Evolutionary conservation across 768 basidiomycete species (phyloP).

Genomic region (Fistulinella prunicolor): DNA sequence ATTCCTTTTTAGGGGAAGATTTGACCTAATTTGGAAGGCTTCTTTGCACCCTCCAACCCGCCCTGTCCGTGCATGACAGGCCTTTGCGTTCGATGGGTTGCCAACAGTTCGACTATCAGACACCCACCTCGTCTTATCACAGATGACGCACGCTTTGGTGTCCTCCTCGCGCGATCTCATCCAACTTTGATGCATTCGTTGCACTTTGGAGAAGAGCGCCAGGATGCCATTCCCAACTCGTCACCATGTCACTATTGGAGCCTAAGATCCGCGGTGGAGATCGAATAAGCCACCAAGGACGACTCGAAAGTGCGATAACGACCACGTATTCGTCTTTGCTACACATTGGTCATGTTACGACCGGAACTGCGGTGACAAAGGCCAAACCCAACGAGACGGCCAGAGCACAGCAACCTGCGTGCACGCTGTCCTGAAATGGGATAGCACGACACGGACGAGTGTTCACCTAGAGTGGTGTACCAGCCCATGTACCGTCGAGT

Average conservation of each 20-base stretch:
- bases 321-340: too few species aligned
- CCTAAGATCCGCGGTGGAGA: constrained; percentile 27
- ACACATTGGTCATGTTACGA: not conserved
- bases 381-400: too few species aligned
- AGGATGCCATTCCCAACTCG: constrained; percentile 3
- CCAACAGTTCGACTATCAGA: constrained; percentile 27
- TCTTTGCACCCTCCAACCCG: constrained; percentile 28
- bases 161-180: not conserved
- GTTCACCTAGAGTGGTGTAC: not conserved
- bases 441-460: not conserved
- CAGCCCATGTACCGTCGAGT: too few species aligned
- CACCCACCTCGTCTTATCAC: constrained; percentile 8
- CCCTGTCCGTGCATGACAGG: constrained; percentile 28
- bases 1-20: constrained; percentile 33
- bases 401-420: too few species aligned
- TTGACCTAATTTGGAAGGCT: constrained; percentile 28
- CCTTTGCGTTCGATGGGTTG: constrained; percentile 15
- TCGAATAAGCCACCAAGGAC: constrained; percentile 1
- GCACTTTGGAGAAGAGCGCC: not conserved
- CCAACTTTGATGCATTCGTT: not conserved
- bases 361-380: too few species aligned
- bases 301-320: not conserved
- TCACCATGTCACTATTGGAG: constrained; percentile 23
- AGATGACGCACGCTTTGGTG: not conserved
- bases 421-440: constrained; percentile 1